Percentiles rank a stretch among this genome's conserved stretches.
These are phyloP conservation scores for Colletotrichum navitas DNA, from an alignment of 2,329 filamentous ascomycete species.

Conservation along the genomic window DNA sequence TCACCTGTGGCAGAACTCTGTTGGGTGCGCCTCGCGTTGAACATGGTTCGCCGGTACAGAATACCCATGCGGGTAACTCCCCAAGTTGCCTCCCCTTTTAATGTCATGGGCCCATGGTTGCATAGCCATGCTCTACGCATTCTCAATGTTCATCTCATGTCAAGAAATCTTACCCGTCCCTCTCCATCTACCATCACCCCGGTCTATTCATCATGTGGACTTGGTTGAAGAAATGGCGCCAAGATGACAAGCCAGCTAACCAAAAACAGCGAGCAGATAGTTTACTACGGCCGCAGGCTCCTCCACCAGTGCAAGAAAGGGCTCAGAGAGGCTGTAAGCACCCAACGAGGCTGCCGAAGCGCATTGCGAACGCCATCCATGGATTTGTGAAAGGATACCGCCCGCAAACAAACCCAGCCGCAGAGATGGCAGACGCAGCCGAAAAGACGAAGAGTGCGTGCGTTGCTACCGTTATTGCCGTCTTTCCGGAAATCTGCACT, in stretches of 20 bases:
- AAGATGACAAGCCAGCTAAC: neutral
- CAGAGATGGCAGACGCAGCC: conserved; percentile 23
- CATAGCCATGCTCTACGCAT: neutral
- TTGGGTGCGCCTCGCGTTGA: neutral
- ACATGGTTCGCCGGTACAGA: neutral
- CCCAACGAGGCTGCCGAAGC: neutral
- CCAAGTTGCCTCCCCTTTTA: neutral
- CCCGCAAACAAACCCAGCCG: too few species aligned
- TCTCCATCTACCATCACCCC: neutral
- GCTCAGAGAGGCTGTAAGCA: neutral
- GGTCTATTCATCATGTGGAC: neutral
- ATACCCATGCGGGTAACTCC: neutral
- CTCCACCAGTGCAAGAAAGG: neutral
- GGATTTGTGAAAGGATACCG: neutral
- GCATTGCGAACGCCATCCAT: neutral
- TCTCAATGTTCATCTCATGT: neutral
- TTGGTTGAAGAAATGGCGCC: conserved; percentile 6
- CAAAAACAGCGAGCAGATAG: neutral
- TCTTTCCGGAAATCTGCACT: conserved; percentile 63
- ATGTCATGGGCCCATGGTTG: neutral
- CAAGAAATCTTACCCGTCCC: neutral
- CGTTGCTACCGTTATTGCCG: conserved; percentile 47
- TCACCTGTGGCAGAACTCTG: neutral
- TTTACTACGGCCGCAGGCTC: neutral
- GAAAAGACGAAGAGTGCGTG: conserved; percentile 44